phyloP scores from a whole-genome alignment of 345 rosid species.

The Lagerstroemia speciosa region DNA sequence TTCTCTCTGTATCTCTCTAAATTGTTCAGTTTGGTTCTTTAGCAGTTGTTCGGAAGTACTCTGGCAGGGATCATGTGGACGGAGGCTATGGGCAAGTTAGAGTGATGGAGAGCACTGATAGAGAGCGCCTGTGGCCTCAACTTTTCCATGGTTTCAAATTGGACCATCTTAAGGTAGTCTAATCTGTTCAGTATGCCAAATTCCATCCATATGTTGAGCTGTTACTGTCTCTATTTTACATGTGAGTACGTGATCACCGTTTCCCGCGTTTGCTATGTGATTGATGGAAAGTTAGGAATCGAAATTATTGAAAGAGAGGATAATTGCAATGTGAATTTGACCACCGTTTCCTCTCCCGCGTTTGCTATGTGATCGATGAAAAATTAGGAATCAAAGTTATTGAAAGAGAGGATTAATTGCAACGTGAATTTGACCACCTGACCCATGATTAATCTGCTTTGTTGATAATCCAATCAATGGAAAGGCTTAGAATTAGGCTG shows the following conservation, averaged over 20 bases:
- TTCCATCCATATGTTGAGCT: too few species aligned
- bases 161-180: slow-evolving; percentile 65
- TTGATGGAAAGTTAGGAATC: neutral
- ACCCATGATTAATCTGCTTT: neutral
- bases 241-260: too few species aligned
- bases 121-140: slow-evolving; percentile 98
- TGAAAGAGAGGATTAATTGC: neutral
- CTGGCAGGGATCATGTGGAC: slow-evolving; percentile 95
- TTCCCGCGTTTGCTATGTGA: too few species aligned
- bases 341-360: too few species aligned
- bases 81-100: slow-evolving; percentile 87
- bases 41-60: slow-evolving; percentile 32
- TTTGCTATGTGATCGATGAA: too few species aligned
- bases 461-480: neutral
- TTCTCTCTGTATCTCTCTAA: neutral
- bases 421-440: neutral
- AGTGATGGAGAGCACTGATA: slow-evolving; percentile 85
- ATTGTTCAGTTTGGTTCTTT: slow-evolving; percentile 8
- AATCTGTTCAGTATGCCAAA: neutral
- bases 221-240: too few species aligned
- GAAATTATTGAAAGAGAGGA: neutral
- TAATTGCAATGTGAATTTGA: neutral
- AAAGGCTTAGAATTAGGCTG: neutral
- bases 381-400: neutral
- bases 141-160: slow-evolving; percentile 95